Evolutionary conservation across 2,329 filamentous ascomycete species (phyloP).

Genomic region (Monilinia fructigena): DNA sequence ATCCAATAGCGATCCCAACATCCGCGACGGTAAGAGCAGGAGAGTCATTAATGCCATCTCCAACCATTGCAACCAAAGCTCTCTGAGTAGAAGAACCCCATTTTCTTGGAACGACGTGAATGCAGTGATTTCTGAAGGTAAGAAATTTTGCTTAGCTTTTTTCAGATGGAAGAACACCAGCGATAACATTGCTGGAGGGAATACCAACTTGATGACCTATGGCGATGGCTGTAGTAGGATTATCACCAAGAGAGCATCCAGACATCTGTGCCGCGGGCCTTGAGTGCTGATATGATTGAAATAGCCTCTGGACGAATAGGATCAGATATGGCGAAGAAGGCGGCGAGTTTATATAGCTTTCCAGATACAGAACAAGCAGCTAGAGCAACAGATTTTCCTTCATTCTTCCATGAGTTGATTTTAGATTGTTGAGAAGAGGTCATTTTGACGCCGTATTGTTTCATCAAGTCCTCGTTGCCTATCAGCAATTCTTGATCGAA

Average conservation of each 20-base stretch:
- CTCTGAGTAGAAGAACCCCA: conserved; percentile 39
- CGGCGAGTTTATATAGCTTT: conserved; percentile 53
- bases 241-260: conserved; percentile 94
- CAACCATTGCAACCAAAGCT: conserved; percentile 75
- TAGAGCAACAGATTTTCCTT: conserved; percentile 64
- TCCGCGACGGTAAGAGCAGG: conserved; percentile 78
- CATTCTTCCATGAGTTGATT: conserved; percentile 57
- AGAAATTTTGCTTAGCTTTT: conserved; percentile 74
- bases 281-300: conserved; percentile 62
- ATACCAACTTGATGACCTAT: conserved; percentile 78
- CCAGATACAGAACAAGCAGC: conserved; percentile 2
- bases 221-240: conserved; percentile 76
- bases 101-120: conserved; percentile 16
- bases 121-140: conserved; percentile 51
- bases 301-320: conserved; percentile 73
- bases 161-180: conserved; percentile 79
- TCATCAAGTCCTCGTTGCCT: conserved; percentile 72
- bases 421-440: conserved; percentile 40
- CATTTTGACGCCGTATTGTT: conserved; percentile 47
- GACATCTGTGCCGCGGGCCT: conserved; percentile 65
- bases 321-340: conserved; percentile 75
- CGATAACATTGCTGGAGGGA: conserved; percentile 69
- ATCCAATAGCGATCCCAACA: conserved; percentile 78
- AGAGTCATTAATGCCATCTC: conserved; percentile 84
- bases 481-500: conserved; percentile 54